Percentiles rank a stretch among this genome's conserved stretches.
Evolutionary conservation across 129 eudicot genomes (phyloP).

Genomic region (Centrapalus pauciflorus): DNA sequence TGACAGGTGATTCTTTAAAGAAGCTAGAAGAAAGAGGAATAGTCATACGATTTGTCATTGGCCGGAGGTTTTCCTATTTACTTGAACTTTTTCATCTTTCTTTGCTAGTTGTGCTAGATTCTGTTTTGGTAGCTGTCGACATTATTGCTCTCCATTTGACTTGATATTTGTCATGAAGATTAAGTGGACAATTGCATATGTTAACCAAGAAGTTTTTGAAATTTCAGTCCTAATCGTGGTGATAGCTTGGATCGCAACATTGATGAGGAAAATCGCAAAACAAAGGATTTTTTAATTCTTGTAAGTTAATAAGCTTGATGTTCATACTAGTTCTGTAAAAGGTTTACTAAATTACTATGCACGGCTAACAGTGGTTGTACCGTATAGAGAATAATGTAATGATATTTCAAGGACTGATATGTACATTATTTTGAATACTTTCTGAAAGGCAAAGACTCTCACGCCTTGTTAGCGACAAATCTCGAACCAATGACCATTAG

Average conservation of each 20-base stretch:
- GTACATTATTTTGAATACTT: too few species aligned
- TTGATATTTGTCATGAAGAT: not conserved
- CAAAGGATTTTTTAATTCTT: slow-evolving; percentile 88
- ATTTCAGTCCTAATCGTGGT: slow-evolving; percentile 90
- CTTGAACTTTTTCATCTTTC: not conserved
- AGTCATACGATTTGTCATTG: slow-evolving; percentile 81
- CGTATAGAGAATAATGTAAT: not conserved
- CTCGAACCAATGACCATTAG: not conserved
- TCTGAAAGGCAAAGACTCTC: too few species aligned
- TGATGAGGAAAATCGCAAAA: slow-evolving; percentile 73
- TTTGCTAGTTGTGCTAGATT: not conserved
- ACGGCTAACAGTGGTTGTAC: not conserved
- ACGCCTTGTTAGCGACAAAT: not conserved
- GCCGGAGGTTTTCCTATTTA: slow-evolving; percentile 79
- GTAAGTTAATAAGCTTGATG: slow-evolving; percentile 39
- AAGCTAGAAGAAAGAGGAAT: slow-evolving; percentile 66
- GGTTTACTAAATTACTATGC: not conserved
- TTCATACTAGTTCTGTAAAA: not conserved
- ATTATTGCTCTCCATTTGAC: not conserved
- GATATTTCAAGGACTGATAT: not conserved
- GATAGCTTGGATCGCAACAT: slow-evolving; percentile 95
- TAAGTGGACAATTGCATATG: not conserved
- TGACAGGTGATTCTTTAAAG: slow-evolving; percentile 60
- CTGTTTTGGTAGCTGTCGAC: not conserved
- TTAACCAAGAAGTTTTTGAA: not conserved